Evolutionary conservation across 2,329 filamentous ascomycete genomes (phyloP).

Genomic region (Beauveria pseudobassiana): DNA sequence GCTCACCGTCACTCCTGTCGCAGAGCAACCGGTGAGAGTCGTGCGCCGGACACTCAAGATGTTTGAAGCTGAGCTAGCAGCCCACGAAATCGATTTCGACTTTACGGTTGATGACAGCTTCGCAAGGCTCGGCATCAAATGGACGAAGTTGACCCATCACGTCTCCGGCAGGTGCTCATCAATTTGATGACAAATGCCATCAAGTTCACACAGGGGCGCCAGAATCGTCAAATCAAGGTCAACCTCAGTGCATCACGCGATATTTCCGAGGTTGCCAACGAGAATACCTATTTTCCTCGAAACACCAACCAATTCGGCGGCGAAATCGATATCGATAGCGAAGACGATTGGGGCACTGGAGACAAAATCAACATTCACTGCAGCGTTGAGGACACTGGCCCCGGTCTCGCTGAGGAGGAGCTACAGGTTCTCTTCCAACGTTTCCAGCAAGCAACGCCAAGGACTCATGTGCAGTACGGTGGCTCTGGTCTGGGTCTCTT

Average conservation of each 20-base stretch:
- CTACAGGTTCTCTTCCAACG: conserved; percentile 60
- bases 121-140: conserved; percentile 55
- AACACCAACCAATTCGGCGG: conserved; percentile 29
- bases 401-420: conserved; percentile 57
- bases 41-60: conserved; percentile 66
- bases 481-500: conserved; percentile 66
- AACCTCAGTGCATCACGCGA: conserved; percentile 56
- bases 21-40: conserved; percentile 60
- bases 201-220: conserved; percentile 56
- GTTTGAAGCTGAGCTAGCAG: conserved; percentile 68
- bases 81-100: conserved; percentile 63
- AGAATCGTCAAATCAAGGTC: conserved; percentile 53
- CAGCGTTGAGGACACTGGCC: conserved; percentile 63
- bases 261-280: conserved; percentile 32
- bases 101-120: conserved; percentile 64
- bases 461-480: conserved; percentile 66
- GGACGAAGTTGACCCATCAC: conserved; percentile 67
- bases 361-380: conserved; percentile 67
- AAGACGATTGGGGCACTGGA: conserved; percentile 62
- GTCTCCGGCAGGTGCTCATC: conserved; percentile 67
- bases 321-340: conserved; percentile 38
- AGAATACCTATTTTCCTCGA: conserved; percentile 40
- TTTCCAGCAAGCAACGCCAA: conserved; percentile 60
- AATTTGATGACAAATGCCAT: conserved; percentile 65
- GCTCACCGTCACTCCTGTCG: conserved; percentile 61